Evolutionary conservation across 257 asterid genomes (phyloP).

Genomic region (Lavandula angustifolia): DNA sequence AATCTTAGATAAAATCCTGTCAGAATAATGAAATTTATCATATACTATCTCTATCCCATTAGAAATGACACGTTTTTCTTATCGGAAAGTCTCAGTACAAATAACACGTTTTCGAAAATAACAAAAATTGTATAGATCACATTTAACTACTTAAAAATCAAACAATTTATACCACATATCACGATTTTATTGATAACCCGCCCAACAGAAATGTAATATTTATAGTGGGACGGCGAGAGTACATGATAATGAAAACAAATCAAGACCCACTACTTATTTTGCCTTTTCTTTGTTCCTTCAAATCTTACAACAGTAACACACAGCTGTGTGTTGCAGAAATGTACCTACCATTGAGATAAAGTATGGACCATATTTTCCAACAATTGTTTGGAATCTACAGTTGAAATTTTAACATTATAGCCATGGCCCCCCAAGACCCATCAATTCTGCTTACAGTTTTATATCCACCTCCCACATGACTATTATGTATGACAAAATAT

Average conservation of each 20-base stretch:
- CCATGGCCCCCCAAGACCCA: slow-evolving; percentile 12
- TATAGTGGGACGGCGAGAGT: too few species aligned
- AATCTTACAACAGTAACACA: neutral
- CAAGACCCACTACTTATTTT: neutral
- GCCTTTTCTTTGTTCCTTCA: neutral
- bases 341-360: slow-evolving; percentile 17
- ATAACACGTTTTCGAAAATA: neutral
- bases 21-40: neutral
- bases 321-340: slow-evolving; percentile 15
- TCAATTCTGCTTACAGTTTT: slow-evolving; percentile 12
- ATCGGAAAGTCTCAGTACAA: neutral
- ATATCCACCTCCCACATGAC: slow-evolving; percentile 9
- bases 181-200: neutral
- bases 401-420: neutral
- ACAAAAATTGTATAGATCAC: too few species aligned
- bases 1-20: neutral
- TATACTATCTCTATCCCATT: too few species aligned
- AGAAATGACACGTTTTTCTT: too few species aligned
- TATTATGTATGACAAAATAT: slow-evolving; percentile 1
- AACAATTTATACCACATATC: too few species aligned
- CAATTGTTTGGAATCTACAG: slow-evolving; percentile 12
- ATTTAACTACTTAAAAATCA: too few species aligned
- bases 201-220: too few species aligned
- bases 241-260: neutral
- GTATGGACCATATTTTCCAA: slow-evolving; percentile 29